A percentile compares a stretch with the other conserved stretches of the same genome.
Conservation (phyloP, 345 rosid species). For the Eucalyptus cladocalyx region DNA sequence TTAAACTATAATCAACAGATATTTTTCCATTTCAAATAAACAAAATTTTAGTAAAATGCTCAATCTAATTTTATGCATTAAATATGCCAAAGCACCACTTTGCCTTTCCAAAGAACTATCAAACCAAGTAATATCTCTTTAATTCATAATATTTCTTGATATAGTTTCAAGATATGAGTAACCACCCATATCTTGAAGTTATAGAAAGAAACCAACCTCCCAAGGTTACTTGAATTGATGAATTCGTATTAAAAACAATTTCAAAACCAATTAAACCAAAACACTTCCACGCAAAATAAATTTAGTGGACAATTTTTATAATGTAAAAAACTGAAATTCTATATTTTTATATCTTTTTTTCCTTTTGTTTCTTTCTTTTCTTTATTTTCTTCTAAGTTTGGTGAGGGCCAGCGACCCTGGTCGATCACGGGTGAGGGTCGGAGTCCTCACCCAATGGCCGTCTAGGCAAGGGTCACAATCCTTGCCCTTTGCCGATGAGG, state of each 20-base stretch:
- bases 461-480: neutral
- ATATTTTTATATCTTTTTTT: too few relatives aligned
- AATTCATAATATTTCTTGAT: too few relatives aligned
- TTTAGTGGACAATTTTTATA: neutral
- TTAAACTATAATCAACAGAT: neutral
- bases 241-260: neutral
- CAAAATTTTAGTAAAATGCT: neutral
- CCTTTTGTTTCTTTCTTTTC: too few relatives aligned
- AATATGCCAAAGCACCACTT: neutral
- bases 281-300: neutral
- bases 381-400: too few relatives aligned
- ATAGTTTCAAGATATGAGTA: neutral
- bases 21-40: neutral
- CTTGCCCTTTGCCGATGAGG: neutral
- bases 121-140: too few relatives aligned
- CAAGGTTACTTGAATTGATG: neutral
- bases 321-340: too few relatives aligned
- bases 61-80: neutral
- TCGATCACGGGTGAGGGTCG: rapidly evolving
- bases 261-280: neutral
- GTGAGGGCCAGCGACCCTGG: rapidly evolving
- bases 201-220: neutral
- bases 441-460: neutral
- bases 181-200: too few relatives aligned
- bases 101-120: neutral